Evolutionary conservation across 805 yeast genomes (phyloP), one percentile per base, ranked within the genome.

Genomic region (Saccharomycopsis guyanensis): DNA sequence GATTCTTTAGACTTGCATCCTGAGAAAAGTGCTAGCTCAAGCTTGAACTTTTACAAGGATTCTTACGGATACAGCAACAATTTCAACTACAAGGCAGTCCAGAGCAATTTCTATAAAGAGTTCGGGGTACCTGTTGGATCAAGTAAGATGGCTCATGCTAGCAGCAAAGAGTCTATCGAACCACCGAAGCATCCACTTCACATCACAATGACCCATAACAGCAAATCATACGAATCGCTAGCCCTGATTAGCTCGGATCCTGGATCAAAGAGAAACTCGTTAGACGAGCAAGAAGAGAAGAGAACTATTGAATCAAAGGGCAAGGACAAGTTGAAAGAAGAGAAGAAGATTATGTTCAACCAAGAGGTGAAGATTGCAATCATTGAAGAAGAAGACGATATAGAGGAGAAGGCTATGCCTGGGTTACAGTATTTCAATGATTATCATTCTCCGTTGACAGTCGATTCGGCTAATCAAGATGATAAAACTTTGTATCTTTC

Each of bases 31-130:
- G 27, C 24, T 2, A 7, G 13, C 2, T 18, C 36, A 10, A 20
- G 19, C 5, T 32, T 49, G 20, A 47, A 46, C 18, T 49, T 49
- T 38, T 49, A 49, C 43, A 49, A 49, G 23, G 52, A 49, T 37
- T 12, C 38, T 5, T 45, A 40, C 29, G 50, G 46, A n/a, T 46
- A 49, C 27, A 37, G 46, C 27, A 36, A 18, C 24, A 45, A 43
- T 25, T 47, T 29, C 40, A 47, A 43, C 18, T 44, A 38, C 33
- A 47, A 38, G 35, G 44, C 32, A 31, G 36, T 40, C 4, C 47
- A 39, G 15, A 24, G 16, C 27, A 23, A 33, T 13, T 43, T 43
- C 23, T 47, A 43, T 20, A 19, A 27, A 15, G 49, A 44, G 13
- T 42, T 43, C 19, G 39, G 47, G 44, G 29, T 25, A 7, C 29